Evolutionary conservation across 2,329 filamentous ascomycete species (phyloP).

Genomic region (Albifimbria verrucaria): DNA sequence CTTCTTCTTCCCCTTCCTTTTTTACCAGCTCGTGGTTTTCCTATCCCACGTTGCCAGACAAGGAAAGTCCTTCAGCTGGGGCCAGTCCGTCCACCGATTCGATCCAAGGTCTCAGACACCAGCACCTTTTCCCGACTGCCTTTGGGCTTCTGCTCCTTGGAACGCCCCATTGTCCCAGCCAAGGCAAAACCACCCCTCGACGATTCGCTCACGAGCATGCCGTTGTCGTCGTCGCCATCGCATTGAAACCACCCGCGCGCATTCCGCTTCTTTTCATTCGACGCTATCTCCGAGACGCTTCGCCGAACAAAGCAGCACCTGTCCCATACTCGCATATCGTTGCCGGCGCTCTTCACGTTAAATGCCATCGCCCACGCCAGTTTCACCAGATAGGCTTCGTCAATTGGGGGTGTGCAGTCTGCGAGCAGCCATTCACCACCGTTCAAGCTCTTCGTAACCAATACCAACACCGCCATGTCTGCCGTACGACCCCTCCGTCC

Average conservation of each 20-base stretch:
- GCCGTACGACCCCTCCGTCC: conserved; percentile 20
- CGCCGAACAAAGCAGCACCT: too few relatives aligned
- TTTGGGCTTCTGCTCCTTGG: too few relatives aligned
- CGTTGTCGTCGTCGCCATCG: neutral
- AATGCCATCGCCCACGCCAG: conserved; percentile 14
- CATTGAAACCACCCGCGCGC: neutral
- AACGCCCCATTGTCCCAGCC: neutral
- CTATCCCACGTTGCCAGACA: too few relatives aligned
- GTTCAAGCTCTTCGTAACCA: conserved; percentile 8
- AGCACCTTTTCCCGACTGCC: too few relatives aligned
- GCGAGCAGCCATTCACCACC: conserved; percentile 12
- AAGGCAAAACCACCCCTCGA: neutral
- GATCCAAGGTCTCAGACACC: too few relatives aligned
- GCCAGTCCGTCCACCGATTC: too few relatives aligned
- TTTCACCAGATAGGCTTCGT: conserved; percentile 12
- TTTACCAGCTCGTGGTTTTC: too few relatives aligned
- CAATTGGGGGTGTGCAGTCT: conserved; percentile 12
- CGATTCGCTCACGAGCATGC: neutral
- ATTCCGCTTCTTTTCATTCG: neutral
- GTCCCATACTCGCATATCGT: too few relatives aligned
- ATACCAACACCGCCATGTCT: conserved; percentile 21
- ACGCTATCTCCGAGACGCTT: too few relatives aligned
- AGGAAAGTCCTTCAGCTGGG: too few relatives aligned
- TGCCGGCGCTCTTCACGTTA: conserved; percentile 9
- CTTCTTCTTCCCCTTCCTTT: too few relatives aligned